Percentiles rank a stretch among this genome's conserved stretches.
These are phyloP conservation scores for Solanum lignicaule DNA, from an alignment of 257 asterid genomes.

Conservation along the genomic window DNA sequence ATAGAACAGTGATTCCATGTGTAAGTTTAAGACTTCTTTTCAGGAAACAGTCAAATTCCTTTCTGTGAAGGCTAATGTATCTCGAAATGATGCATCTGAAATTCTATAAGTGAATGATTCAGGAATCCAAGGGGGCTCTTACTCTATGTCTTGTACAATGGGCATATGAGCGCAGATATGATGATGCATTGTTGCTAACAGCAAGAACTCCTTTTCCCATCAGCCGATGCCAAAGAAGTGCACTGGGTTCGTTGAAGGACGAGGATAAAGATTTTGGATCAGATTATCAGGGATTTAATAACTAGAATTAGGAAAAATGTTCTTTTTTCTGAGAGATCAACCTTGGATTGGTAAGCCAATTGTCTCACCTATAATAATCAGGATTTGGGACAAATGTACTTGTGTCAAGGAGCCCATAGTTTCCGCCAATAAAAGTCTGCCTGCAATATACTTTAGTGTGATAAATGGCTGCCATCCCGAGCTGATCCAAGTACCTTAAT, in stretches of 20 bases:
- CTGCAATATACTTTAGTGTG: conserved; percentile 74
- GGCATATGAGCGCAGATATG: conserved; percentile 66
- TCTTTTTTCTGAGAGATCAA: conserved; percentile 25
- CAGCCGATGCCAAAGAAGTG: conserved; percentile 86
- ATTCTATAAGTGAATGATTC: background rate
- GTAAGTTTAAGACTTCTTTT: background rate
- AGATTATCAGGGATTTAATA: conserved; percentile 22
- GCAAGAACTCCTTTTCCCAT: conserved; percentile 86
- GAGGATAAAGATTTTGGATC: background rate
- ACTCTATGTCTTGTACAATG: conserved; percentile 81
- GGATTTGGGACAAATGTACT: conserved; percentile 74
- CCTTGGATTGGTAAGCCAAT: conserved; percentile 1
- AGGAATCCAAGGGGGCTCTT: conserved; percentile 9
- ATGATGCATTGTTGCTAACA: conserved; percentile 37
- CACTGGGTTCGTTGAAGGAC: conserved; percentile 33
- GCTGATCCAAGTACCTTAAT: conserved; percentile 89
- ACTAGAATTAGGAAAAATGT: conserved; percentile 77
- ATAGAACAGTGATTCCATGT: background rate
- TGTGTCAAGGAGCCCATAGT: conserved; percentile 71
- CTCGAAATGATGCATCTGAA: background rate
- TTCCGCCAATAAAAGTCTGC: conserved; percentile 81
- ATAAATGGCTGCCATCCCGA: conserved; percentile 90
- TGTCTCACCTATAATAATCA: conserved; percentile 78
- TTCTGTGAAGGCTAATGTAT: background rate
- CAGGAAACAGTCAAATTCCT: background rate